These are phyloP conservation scores for Phytophthora lateralis DNA, from an alignment of 352 stramenopile genomes.

Conservation along the genomic window DNA sequence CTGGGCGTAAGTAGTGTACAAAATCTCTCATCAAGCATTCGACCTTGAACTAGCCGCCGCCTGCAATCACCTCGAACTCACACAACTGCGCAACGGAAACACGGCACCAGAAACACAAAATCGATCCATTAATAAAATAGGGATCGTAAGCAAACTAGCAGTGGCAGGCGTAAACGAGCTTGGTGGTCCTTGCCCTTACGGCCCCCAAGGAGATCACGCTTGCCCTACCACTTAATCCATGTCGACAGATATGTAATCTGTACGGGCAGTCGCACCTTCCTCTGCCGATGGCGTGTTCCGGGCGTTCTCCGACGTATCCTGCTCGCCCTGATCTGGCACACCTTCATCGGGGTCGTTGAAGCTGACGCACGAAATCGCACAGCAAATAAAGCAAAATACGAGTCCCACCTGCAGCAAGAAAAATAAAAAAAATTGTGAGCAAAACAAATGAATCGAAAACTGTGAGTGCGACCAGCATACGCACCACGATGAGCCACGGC, in stretches of 20 bases:
- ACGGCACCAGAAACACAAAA: constrained; percentile 25
- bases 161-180: constrained; percentile 12
- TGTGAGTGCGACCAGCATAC: constrained; percentile 10
- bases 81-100: constrained; percentile 24
- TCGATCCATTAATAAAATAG: constrained; percentile 49
- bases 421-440: constrained; percentile 2
- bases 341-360: constrained; percentile 45
- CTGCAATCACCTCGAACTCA: constrained; percentile 9
- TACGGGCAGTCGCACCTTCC: constrained; percentile 69
- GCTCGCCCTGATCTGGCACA: constrained; percentile 38
- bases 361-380: constrained; percentile 75
- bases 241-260: constrained; percentile 70
- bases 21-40: not conserved
- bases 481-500: constrained; percentile 83
- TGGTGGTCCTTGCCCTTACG: constrained; percentile 3
- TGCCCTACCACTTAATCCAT: constrained; percentile 43
- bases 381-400: constrained; percentile 81
- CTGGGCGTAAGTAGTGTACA: not conserved
- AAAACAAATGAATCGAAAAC: not conserved
- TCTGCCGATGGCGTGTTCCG: constrained; percentile 50
- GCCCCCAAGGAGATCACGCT: constrained; percentile 3
- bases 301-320: constrained; percentile 37
- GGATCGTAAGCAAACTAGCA: constrained; percentile 29
- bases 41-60: not conserved
- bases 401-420: constrained; percentile 52